Evolutionary conservation across 2,329 filamentous ascomycete species (phyloP).

Genomic region (Chaetomiaceae sp.): DNA sequence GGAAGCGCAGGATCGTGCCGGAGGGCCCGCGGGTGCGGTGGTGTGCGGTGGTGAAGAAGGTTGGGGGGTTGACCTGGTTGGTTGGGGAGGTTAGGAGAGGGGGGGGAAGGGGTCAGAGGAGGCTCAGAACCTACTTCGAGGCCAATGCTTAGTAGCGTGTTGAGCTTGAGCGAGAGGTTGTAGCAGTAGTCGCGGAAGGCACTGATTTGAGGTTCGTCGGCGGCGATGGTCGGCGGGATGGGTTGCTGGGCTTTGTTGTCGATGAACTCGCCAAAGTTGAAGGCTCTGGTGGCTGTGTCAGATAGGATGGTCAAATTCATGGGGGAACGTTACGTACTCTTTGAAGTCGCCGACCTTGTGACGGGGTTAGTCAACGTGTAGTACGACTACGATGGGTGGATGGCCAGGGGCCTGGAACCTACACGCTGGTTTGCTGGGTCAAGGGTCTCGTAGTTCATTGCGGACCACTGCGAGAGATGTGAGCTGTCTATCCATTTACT

Average conservation of each 20-base stretch:
- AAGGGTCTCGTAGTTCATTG: constrained; percentile 81
- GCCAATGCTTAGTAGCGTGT: constrained; percentile 73
- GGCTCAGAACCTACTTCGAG: constrained; percentile 51
- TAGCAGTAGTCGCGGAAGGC: constrained; percentile 69
- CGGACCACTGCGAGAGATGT: constrained; percentile 55
- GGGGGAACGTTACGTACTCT: constrained; percentile 53
- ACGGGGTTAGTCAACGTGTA: constrained; percentile 1
- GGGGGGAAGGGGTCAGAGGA: not conserved
- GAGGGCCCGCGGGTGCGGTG: constrained; percentile 41
- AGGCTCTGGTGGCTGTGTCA: constrained; percentile 54
- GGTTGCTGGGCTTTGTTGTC: constrained; percentile 69
- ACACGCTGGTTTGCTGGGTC: constrained; percentile 80
- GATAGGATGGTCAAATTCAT: not conserved
- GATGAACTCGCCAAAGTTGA: constrained; percentile 83
- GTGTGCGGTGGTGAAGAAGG: constrained; percentile 55
- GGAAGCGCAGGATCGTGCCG: constrained; percentile 61
- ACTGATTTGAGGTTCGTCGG: constrained; percentile 57
- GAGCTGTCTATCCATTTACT: not conserved
- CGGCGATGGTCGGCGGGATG: constrained; percentile 60
- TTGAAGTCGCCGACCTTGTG: constrained; percentile 75
- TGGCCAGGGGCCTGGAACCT: constrained; percentile 32
- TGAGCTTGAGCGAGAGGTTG: constrained; percentile 65
- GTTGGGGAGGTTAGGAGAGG: not conserved
- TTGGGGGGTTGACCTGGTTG: constrained; percentile 40
- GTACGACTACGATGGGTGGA: not conserved